These are phyloP conservation scores for Candida cerambycidarum DNA, from an alignment of 805 yeast species.

Conservation along the genomic window DNA sequence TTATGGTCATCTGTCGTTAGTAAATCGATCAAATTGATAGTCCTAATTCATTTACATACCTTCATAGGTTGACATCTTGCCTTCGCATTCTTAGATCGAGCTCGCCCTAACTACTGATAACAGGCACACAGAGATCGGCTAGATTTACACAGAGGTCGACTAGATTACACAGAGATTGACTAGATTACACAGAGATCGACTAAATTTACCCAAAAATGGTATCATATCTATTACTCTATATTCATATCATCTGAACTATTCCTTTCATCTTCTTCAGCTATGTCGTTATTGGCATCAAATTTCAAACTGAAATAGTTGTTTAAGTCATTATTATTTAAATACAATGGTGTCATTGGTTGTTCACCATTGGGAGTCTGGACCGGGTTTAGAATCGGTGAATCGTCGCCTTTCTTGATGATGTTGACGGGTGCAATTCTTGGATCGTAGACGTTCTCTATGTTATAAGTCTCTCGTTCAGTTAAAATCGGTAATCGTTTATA, in stretches of 20 bases:
- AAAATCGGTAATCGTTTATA: conserved; percentile 21
- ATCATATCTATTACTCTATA: conserved; percentile 3
- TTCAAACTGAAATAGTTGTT: conserved; percentile 3
- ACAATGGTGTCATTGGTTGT: conserved; percentile 45
- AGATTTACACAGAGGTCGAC: not conserved
- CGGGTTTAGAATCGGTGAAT: conserved; percentile 36
- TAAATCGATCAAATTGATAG: conserved; percentile 8
- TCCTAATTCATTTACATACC: conserved; percentile 40
- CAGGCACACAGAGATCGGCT: too few species aligned
- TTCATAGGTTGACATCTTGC: conserved; percentile 44
- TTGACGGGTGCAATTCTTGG: conserved; percentile 9
- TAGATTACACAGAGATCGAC: too few species aligned
- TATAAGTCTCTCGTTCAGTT: conserved; percentile 11
- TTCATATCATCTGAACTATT: conserved; percentile 5
- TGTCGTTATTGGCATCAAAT: conserved; percentile 3
- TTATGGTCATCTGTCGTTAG: conserved; percentile 40
- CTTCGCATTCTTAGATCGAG: not conserved
- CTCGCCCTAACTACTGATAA: too few species aligned
- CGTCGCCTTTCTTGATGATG: conserved; percentile 11
- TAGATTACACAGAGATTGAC: too few species aligned
- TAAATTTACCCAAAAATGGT: not conserved
- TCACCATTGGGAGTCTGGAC: conserved; percentile 45
- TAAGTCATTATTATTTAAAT: conserved; percentile 17
- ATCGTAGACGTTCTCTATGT: not conserved
- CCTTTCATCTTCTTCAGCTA: conserved; percentile 13